phyloP scores from a whole-genome alignment of 768 basidiomycete species.

The Chalciporus piperatus region DNA sequence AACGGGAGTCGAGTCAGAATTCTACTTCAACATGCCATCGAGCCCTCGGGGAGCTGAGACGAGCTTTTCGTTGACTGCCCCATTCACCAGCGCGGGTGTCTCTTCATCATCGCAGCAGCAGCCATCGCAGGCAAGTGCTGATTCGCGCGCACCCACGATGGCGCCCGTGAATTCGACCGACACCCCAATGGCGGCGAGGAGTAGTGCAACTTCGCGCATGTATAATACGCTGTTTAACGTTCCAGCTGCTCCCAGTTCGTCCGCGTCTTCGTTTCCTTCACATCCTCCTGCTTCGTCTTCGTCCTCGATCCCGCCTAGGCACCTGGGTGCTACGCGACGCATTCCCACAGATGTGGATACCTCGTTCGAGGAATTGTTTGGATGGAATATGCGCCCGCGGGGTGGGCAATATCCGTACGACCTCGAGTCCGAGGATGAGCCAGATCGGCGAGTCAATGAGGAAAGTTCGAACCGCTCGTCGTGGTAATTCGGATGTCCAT shows the following conservation, averaged over 20 bases:
- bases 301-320: slow-evolving; percentile 7
- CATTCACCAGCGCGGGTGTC: slow-evolving; percentile 1
- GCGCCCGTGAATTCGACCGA: slow-evolving; percentile 10
- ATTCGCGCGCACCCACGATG: slow-evolving; percentile 1
- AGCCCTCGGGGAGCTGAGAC: slow-evolving; percentile 10
- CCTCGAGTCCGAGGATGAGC: not conserved
- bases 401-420: not conserved
- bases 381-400: not conserved
- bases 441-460: not conserved
- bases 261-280: slow-evolving; percentile 11
- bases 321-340: slow-evolving; percentile 13
- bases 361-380: not conserved
- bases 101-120: not conserved
- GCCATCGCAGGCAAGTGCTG: slow-evolving; percentile 2
- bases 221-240: slow-evolving; percentile 9
- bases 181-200: slow-evolving; percentile 17
- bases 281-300: slow-evolving; percentile 5
- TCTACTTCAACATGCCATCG: slow-evolving; percentile 4
- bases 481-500: not conserved
- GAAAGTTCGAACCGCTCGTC: not conserved
- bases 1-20: not conserved
- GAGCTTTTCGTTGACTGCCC: slow-evolving; percentile 6
- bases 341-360: slow-evolving; percentile 12
- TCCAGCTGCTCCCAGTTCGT: slow-evolving; percentile 16
- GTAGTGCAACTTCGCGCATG: not conserved